Evolutionary conservation across 495 filamentous ascomycete genomes (phyloP), one percentile per base, ranked within the genome.

Genomic region (Neurospora sublineolata): DNA sequence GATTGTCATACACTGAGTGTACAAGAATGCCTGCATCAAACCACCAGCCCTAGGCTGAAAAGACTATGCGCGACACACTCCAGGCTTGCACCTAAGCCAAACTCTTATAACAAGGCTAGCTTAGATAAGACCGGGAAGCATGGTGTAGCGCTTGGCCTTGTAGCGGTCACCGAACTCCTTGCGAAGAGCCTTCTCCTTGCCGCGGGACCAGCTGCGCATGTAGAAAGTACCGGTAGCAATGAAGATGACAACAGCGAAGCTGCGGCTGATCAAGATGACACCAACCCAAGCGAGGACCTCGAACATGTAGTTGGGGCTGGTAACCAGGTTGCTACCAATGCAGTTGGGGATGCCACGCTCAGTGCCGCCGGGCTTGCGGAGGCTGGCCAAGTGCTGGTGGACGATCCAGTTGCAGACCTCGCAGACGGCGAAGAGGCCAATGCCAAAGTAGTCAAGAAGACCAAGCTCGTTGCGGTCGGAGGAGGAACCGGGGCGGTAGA

Each of bases 271-370:
- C 30, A 96, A 78, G 64, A 94, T 81, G 18, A 98, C 84, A 58
- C 92, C 93, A 20, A 91, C 69, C 95, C 95, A 99, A 1, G 93
- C 87, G 42, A 95, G 74, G 14, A 90, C 86, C 85, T 99, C 95
- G 77, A 97, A 99, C 82, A 94, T 87, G 82, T 99, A 99, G 84
- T 99, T 99, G 30, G 95, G 95, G 86, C 93, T 96, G 14, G 95
- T 99, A 46, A 98, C 95, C 44, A 87, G 76, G 76, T 82, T 84
- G 82, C 97, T 97, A n/a, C 93, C 93, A 71, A 93, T 88, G 23
- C 94, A 94, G 44, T 83, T 82, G 0, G 95, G 95, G 77, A 99
- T 97, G 72, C 92, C 93, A 20, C 93, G 84, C 74, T 96, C 92
- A 7, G 89, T 97, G 71, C 89, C 90, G 68, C 94, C 94, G n/a